phyloP scores from a whole-genome alignment of 306 rosid genomes.

The Medicago truncatula region DNA sequence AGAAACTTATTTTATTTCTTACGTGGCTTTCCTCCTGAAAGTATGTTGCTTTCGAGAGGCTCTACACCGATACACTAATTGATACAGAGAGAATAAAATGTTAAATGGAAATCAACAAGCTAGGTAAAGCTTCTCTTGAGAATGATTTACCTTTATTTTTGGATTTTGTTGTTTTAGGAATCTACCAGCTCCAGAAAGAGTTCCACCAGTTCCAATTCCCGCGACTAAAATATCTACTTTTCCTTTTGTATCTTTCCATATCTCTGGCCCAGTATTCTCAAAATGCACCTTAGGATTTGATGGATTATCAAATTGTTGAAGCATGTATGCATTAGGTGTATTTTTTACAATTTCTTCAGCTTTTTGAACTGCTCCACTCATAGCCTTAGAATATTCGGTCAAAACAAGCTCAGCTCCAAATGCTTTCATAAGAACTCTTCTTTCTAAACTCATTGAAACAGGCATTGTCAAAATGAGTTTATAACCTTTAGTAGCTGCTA shows the following conservation, averaged over 20 bases:
- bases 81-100: constrained; percentile 42
- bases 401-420: constrained; percentile 96
- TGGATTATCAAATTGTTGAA: constrained; percentile 97
- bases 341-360: constrained; percentile 88
- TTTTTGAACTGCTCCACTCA: constrained; percentile 97
- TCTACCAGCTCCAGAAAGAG: constrained; percentile 84
- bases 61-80: constrained; percentile 89
- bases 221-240: constrained; percentile 91
- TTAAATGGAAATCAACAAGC: constrained; percentile 32
- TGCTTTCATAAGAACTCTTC: constrained; percentile 91
- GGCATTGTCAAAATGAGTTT: constrained; percentile 96
- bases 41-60: constrained; percentile 92
- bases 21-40: constrained; percentile 96
- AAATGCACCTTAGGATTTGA: constrained; percentile 97
- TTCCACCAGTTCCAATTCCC: constrained; percentile 99
- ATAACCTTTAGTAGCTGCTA: constrained; percentile 96
- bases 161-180: constrained; percentile 85
- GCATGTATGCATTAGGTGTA: constrained; percentile 86
- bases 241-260: constrained; percentile 97
- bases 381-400: constrained; percentile 86
- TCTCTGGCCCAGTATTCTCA: constrained; percentile 98
- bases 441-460: constrained; percentile 97
- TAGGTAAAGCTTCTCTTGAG: constrained; percentile 31
- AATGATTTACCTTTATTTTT: constrained; percentile 52
- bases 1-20: constrained; percentile 45